Percentiles rank a stretch among this genome's conserved stretches.
Evolutionary conservation across 768 basidiomycete genomes (phyloP).

Genomic region (Stropharia rugosoannulata): DNA sequence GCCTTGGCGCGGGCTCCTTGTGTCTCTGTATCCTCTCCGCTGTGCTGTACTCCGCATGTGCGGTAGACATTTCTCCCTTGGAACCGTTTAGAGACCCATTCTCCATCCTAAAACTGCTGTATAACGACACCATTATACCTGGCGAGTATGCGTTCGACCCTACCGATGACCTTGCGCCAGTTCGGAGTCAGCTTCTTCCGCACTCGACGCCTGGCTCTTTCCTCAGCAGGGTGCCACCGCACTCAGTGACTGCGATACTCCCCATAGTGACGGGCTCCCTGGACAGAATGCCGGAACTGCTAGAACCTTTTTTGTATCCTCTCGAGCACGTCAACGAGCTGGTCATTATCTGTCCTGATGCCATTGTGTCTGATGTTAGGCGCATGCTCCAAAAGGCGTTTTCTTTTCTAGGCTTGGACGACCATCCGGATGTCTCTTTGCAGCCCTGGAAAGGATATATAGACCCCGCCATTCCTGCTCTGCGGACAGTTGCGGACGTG

Average conservation of each 20-base stretch:
- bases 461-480: constrained; percentile 9
- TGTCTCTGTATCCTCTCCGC: constrained; percentile 15
- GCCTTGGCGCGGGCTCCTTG: constrained; percentile 5
- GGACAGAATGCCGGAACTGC: constrained; percentile 26
- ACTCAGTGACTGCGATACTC: constrained; percentile 47
- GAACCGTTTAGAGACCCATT: neutral
- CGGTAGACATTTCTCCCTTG: constrained; percentile 1
- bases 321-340: constrained; percentile 40
- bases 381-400: constrained; percentile 32
- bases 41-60: constrained; percentile 8
- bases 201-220: neutral
- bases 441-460: constrained; percentile 17
- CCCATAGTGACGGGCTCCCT: constrained; percentile 42
- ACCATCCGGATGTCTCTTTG: constrained; percentile 44
- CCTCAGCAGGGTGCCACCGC: constrained; percentile 13
- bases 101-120: neutral
- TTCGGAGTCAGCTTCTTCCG: neutral
- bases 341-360: constrained; percentile 43
- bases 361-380: constrained; percentile 32
- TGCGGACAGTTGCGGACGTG: constrained; percentile 37
- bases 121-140: neutral
- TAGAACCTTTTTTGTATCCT: constrained; percentile 38
- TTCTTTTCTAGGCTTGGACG: constrained; percentile 19
- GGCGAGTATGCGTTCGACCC: neutral
- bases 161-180: neutral